Evolutionary conservation across 768 basidiomycete species (phyloP).

Genomic region (Auriscalpium microsporum): DNA sequence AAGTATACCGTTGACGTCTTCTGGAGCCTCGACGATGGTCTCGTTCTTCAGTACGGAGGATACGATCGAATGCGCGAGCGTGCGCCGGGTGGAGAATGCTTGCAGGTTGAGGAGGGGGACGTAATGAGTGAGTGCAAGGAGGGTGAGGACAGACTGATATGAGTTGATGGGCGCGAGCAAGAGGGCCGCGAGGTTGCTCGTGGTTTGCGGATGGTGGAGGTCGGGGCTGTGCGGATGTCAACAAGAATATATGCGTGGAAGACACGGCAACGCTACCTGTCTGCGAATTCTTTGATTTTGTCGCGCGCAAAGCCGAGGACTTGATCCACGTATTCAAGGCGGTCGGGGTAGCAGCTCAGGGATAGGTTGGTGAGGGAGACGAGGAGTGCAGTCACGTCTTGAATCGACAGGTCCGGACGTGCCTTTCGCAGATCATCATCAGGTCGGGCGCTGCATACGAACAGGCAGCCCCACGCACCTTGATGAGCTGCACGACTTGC

Average conservation of each 20-base stretch:
- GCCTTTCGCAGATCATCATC: constrained; percentile 44
- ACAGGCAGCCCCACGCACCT: constrained; percentile 38
- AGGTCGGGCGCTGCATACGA: not conserved
- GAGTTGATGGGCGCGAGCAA: constrained; percentile 93
- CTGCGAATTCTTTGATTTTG: constrained; percentile 77
- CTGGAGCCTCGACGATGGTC: constrained; percentile 86
- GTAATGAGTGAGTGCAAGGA: constrained; percentile 93
- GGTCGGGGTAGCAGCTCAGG: constrained; percentile 93
- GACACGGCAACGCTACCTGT: constrained; percentile 45
- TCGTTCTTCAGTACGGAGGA: constrained; percentile 95
- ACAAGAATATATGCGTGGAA: not conserved
- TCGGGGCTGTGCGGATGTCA: constrained; percentile 53
- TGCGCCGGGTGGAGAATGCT: constrained; percentile 82
- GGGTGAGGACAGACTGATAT: constrained; percentile 91
- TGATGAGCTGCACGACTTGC: constrained; percentile 95
- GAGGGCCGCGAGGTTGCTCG: constrained; percentile 81
- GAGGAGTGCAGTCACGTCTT: constrained; percentile 92
- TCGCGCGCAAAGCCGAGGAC: constrained; percentile 81
- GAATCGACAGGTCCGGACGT: constrained; percentile 93
- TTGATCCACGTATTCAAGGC: constrained; percentile 95
- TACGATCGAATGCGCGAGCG: constrained; percentile 91
- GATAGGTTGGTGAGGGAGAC: constrained; percentile 94
- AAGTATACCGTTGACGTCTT: constrained; percentile 90
- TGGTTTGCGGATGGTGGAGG: constrained; percentile 80
- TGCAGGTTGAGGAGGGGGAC: constrained; percentile 75